Conservation (phyloP, 2,329 filamentous ascomycete genomes). For the Aspergillus ruber region DNA sequence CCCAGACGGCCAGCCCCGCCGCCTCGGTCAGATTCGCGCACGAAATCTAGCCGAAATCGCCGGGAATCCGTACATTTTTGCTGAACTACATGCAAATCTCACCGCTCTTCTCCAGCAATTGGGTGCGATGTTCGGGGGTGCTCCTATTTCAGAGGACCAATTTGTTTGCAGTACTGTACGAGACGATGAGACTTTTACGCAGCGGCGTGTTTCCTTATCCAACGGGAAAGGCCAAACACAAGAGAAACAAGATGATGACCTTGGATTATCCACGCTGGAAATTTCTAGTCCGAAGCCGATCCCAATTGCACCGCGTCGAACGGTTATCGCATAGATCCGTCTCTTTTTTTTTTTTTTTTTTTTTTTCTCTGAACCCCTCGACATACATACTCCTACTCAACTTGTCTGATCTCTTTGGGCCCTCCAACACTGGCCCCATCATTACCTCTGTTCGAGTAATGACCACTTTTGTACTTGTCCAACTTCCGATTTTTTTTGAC, state of each 20-base stretch:
- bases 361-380: background rate
- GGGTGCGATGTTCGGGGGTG: slow-evolving; percentile 40
- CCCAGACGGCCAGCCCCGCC: slow-evolving; percentile 49
- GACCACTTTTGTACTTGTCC: background rate
- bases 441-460: background rate
- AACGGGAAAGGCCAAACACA: slow-evolving; percentile 13
- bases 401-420: background rate
- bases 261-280: slow-evolving; percentile 28
- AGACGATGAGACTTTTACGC: slow-evolving; percentile 19
- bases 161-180: slow-evolving; percentile 35
- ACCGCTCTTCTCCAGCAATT: slow-evolving; percentile 44
- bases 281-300: slow-evolving; percentile 33
- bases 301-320: slow-evolving; percentile 29
- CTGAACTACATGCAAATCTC: slow-evolving; percentile 51
- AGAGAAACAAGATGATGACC: slow-evolving; percentile 22
- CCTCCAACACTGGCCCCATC: background rate
- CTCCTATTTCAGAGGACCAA: slow-evolving; percentile 37
- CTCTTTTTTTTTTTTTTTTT: background rate
- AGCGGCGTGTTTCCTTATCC: slow-evolving; percentile 20
- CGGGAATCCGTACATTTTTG: slow-evolving; percentile 53
- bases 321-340: slow-evolving; percentile 28
- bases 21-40: slow-evolving; percentile 48
- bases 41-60: slow-evolving; percentile 54
- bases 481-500: background rate
- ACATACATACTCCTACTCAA: background rate